Percentiles rank a stretch among this genome's conserved stretches.
These are phyloP conservation scores for Pythium chondricola DNA, from an alignment of 352 stramenopile species.

Conservation along the genomic window DNA sequence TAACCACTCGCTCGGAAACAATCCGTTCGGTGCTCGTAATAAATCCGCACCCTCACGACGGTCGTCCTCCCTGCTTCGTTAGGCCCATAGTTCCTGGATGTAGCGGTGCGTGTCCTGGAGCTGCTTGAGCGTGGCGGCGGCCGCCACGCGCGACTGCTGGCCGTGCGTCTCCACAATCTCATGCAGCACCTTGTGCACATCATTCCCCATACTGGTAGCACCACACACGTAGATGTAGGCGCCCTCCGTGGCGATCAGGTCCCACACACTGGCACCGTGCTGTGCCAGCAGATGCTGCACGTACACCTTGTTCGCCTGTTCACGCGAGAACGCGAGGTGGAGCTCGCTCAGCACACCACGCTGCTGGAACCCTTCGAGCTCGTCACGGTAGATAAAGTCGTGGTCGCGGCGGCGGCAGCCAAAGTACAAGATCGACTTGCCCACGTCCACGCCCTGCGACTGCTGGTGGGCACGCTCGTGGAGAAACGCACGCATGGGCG, in stretches of 20 bases:
- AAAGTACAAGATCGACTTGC: slow-evolving; percentile 92
- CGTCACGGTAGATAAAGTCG: slow-evolving; percentile 89
- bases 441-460: slow-evolving; percentile 47
- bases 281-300: slow-evolving; percentile 94
- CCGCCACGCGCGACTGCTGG: slow-evolving; percentile 43
- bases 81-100: slow-evolving; percentile 95
- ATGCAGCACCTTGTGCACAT: slow-evolving; percentile 92
- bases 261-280: slow-evolving; percentile 53
- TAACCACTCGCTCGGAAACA: no score
- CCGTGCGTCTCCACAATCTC: slow-evolving; percentile 75
- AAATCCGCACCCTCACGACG: no score
- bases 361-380: slow-evolving; percentile 84
- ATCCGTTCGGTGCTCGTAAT: no score
- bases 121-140: slow-evolving; percentile 82
- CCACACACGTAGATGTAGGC: slow-evolving; percentile 98
- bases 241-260: slow-evolving; percentile 49
- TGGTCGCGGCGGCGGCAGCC: slow-evolving; percentile 79
- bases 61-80: no score
- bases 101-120: slow-evolving; percentile 88
- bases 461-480: slow-evolving; percentile 89
- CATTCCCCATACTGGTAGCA: slow-evolving; percentile 95
- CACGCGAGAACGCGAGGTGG: slow-evolving; percentile 93
- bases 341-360: slow-evolving; percentile 88
- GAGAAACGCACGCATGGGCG: slow-evolving; percentile 95
- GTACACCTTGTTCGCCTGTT: slow-evolving; percentile 94